Evolutionary conservation across 805 yeast genomes (phyloP), one percentile per base, ranked within the genome.

Genomic region (Ogataea pini): DNA sequence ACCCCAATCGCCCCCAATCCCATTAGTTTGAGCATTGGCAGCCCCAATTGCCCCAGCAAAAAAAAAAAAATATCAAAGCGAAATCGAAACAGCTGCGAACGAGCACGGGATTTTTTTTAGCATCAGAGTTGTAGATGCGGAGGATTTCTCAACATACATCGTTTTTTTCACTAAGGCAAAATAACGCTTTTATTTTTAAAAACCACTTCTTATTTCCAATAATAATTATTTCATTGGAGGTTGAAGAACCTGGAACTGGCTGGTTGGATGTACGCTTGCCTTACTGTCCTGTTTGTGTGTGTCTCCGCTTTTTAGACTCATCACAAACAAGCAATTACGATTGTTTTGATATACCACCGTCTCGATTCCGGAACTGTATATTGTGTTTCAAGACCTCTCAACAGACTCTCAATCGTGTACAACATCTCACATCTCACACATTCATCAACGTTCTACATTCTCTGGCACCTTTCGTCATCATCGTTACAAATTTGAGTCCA

Each of bases 111-210:
- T 34, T 34, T 34, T n/a, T 33, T 34, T 34, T 37, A 24, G 31
- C 41, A 14, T 37, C 41, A 22, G 31, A 22, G 28, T 13, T 27
- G 42, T 24, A 39, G 33, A 39, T 39, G 42, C 42, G 42, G 42
- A 39, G 42, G 42, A 39, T 27, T 39, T 39, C 28, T 39, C 28
- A 22, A 20, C 24, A 25, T 39, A 39, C 42, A 39, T 39, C 13
- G 33, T 39, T 27, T 39, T n/a, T 22, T 36, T 18, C 42, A 39
- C 13, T 16, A 22, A 13, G 25, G 31, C 42, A 39, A 39, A 39
- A n/a, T 9, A 17, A 7, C 18, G 16, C 25, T 39, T 27, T 39
- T 25, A 13, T 18, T 27, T 16, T 4, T 10, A 12, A 16, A 24
- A 14, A 3, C 18, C 7, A n/a, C 25, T 13, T 18, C 22, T 14